These are phyloP conservation scores for Grigorovia humatica DNA, from an alignment of 805 yeast genomes.

Conservation along the genomic window DNA sequence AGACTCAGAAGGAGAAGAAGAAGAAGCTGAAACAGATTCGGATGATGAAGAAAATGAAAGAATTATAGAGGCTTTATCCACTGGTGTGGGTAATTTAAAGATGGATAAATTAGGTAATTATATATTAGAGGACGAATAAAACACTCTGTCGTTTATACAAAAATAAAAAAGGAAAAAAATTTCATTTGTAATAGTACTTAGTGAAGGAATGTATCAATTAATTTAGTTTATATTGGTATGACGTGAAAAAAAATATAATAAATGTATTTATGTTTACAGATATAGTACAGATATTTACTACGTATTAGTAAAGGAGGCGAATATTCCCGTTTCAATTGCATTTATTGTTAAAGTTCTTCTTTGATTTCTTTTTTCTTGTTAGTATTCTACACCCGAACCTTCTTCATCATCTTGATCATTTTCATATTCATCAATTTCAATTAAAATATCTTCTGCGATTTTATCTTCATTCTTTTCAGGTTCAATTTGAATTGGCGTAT, in stretches of 20 bases:
- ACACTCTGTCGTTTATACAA: neutral
- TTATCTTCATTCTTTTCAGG: slow-evolving; percentile 11
- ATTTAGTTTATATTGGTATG: too few species aligned
- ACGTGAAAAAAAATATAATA: too few species aligned
- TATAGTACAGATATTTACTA: neutral
- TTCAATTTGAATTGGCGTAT: slow-evolving; percentile 21
- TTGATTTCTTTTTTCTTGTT: slow-evolving; percentile 7
- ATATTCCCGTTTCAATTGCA: too few species aligned
- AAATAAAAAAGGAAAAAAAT: too few species aligned
- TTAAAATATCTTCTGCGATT: slow-evolving; percentile 19
- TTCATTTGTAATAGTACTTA: too few species aligned
- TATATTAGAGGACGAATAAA: slow-evolving; percentile 39
- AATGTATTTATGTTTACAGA: neutral
- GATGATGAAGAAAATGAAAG: slow-evolving; percentile 42
- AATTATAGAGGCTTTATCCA: slow-evolving; percentile 59
- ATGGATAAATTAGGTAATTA: slow-evolving; percentile 81
- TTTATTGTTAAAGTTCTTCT: neutral
- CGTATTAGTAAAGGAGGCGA: too few species aligned
- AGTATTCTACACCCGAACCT: slow-evolving; percentile 31
- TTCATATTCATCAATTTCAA: slow-evolving; percentile 20
- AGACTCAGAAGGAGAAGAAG: slow-evolving; percentile 23
- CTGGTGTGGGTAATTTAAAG: slow-evolving; percentile 54
- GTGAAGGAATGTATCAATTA: too few species aligned
- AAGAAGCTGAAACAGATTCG: slow-evolving; percentile 26
- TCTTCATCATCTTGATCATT: slow-evolving; percentile 30